Base-by-base conservation (phyloP, 352 stramenopile species). In the Phytophthora kernoviae region DNA sequence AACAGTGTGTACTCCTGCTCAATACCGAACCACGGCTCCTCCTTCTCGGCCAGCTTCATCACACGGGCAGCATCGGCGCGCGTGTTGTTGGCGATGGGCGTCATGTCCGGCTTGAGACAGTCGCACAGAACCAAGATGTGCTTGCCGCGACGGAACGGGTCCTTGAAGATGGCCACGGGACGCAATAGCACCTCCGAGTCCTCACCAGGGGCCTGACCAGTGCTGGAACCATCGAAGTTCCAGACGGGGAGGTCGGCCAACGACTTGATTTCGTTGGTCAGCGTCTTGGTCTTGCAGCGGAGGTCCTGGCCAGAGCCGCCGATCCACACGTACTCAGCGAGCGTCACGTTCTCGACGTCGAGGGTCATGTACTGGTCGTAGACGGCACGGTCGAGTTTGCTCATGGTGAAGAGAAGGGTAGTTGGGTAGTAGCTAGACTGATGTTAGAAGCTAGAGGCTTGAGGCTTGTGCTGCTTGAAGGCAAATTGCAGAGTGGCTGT, bases 151-250 rank as follows among this genome's bases (percentile, higher is more conserved):
- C 96, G 90, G 88, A 99, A 99, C 18, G 96, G 96, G 87, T 99
- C 96, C 53, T 88, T 91, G 85, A 98, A 99, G 62, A 99, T 98
- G 59, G 90, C 84, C 45, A 90, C 80, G 37, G 88, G 85, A 69
- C 95, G 73, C 62, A 98, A 71, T 58, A 98, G 94, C 58, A 99
- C 96, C 73, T 99, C 96, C 46, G 94, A 98, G 79, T 99, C 96
- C 68, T 98, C 90, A 36, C 97, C 97, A 0, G 96, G 96, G n/a
- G 97, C 97, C 77, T 99, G 97, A 54, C 81, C 91, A 15, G 97
- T 99, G 42, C 91, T 98, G 26, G 88, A 98, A 50, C 97, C 97
- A 63, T 99, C 97, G 69, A 98, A 99, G 83, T 99, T 99, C 97
- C 97, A 99, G 39, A 97, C 84, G 7, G 97, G 96, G 41, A 98